Conservation (phyloP, 2,329 filamentous ascomycete genomes). For the Cadophora luteo-olivacea region DNA sequence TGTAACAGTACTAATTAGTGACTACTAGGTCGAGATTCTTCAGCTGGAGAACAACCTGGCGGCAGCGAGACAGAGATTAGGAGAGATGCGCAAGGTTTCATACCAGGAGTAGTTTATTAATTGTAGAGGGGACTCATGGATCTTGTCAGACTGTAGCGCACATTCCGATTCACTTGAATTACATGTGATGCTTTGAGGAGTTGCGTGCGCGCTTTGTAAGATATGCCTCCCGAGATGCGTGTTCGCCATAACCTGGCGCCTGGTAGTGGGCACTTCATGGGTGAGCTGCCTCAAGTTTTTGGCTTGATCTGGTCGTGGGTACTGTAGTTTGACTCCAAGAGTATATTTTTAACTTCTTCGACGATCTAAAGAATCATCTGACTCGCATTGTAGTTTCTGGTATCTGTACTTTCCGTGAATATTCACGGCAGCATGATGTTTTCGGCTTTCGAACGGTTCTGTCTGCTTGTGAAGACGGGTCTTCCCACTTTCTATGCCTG, state of each 20-base stretch:
- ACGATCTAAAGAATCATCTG: no score
- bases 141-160: neutral
- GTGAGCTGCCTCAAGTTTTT: neutral
- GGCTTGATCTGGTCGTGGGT: neutral
- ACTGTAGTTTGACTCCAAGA: no score
- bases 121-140: neutral
- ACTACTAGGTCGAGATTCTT: conserved; percentile 85
- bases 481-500: no score
- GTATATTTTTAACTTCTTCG: no score
- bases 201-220: neutral
- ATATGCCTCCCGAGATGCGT: neutral
- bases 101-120: conserved; percentile 42
- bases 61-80: conserved; percentile 80
- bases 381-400: no score
- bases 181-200: neutral
- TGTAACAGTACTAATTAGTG: conserved; percentile 25
- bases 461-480: no score
- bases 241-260: neutral
- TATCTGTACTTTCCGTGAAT: no score
- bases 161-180: neutral
- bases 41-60: conserved; percentile 89
- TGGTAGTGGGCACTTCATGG: neutral
- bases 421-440: no score
- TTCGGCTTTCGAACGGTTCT: no score
- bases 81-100: conserved; percentile 79